Percentiles rank a stretch among this genome's conserved stretches.
These are phyloP conservation scores for Neofusicoccum kwambonambiense DNA, from an alignment of 2,329 filamentous ascomycete genomes.

Conservation along the genomic window DNA sequence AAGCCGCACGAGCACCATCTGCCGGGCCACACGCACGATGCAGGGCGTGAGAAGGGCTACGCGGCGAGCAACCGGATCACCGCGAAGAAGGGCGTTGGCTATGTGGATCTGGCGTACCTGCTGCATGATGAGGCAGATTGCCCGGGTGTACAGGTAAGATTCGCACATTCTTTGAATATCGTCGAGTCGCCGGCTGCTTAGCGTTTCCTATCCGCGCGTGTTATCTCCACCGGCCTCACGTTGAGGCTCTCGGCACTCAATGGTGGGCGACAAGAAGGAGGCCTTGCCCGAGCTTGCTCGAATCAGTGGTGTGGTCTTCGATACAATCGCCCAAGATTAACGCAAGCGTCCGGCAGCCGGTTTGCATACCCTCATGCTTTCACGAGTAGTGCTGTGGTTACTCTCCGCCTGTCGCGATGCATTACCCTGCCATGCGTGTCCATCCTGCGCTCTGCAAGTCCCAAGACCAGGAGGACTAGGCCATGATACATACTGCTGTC, in stretches of 20 bases:
- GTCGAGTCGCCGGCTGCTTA: too few relatives aligned
- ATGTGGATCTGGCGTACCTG: slow-evolving; percentile 79
- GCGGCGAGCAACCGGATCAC: slow-evolving; percentile 75
- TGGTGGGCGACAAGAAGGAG: slow-evolving; percentile 58
- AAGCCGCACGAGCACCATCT: slow-evolving; percentile 70
- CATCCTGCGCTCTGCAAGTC: background rate
- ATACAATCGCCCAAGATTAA: slow-evolving; percentile 60
- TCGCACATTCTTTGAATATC: too few relatives aligned
- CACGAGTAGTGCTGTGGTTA: background rate
- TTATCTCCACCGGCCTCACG: too few relatives aligned
- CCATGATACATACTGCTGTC: slow-evolving; percentile 1
- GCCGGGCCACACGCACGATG: slow-evolving; percentile 43
- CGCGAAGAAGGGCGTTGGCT: slow-evolving; percentile 65
- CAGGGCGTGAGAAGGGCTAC: slow-evolving; percentile 63
- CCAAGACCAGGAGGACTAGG: slow-evolving; percentile 3
- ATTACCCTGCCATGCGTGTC: background rate
- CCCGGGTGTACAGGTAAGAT: slow-evolving; percentile 43
- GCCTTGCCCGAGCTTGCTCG: slow-evolving; percentile 35
- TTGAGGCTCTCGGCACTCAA: too few relatives aligned
- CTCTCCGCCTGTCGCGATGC: background rate
- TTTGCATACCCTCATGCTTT: background rate
- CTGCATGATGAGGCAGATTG: slow-evolving; percentile 70
- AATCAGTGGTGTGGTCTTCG: slow-evolving; percentile 50
- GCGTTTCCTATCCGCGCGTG: too few relatives aligned
- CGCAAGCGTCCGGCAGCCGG: background rate